Evolutionary conservation across 2,329 filamentous ascomycete species (phyloP).

Genomic region (Fusarium chlamydosporum): DNA sequence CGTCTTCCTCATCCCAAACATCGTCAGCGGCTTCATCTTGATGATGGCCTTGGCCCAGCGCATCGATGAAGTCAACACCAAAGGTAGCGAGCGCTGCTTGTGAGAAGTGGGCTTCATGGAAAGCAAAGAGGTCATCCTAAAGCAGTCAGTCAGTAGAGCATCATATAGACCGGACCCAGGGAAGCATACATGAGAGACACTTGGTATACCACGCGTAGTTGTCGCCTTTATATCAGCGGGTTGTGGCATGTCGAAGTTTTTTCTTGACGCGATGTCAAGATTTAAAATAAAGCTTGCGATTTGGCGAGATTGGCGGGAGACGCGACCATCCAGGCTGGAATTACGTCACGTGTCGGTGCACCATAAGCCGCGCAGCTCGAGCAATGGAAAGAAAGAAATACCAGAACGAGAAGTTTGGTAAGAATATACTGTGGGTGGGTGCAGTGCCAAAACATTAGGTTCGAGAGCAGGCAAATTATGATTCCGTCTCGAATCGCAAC

Average conservation of each 20-base stretch:
- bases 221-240: conserved; percentile 31
- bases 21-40: conserved; percentile 52
- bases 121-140: conserved; percentile 72
- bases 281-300: conserved; percentile 18
- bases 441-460: conserved; percentile 1
- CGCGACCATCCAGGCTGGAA: conserved; percentile 27
- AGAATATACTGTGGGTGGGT: not conserved
- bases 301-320: conserved; percentile 34
- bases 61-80: conserved; percentile 60
- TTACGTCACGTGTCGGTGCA: conserved; percentile 46
- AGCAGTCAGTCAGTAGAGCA: conserved; percentile 48
- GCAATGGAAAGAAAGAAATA: conserved; percentile 2
- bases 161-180: not conserved
- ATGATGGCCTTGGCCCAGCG: conserved; percentile 47
- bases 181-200: conserved; percentile 50
- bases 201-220: conserved; percentile 38
- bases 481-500: not conserved
- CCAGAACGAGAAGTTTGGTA: not conserved
- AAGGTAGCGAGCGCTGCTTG: conserved; percentile 62
- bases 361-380: conserved; percentile 13
- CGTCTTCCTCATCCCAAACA: conserved; percentile 70
- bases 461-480: not conserved
- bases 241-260: conserved; percentile 43
- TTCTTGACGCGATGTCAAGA: conserved; percentile 16
- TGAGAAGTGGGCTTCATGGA: conserved; percentile 73